Evolutionary conservation across 208 protist genomes (phyloP), one percentile per base, ranked within the genome.

Genomic region (Hexamita inflata): DNA sequence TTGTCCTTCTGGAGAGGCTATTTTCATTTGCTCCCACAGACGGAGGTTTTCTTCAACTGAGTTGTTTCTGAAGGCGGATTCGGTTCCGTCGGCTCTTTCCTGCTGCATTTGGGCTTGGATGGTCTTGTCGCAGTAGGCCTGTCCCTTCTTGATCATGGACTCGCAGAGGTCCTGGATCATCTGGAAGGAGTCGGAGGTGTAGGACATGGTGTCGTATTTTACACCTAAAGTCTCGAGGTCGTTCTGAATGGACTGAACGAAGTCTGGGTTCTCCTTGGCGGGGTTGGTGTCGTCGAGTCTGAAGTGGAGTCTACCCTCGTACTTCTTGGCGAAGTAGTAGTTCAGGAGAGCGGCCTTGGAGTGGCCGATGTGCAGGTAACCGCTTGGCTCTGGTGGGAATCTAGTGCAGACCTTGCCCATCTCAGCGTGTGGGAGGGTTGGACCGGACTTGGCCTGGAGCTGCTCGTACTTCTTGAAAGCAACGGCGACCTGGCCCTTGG

Each of bases 281-380:
- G 95, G 96, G 86, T 99, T 99, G 34, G 96, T 99, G 86, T 99
- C 96, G 86, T 99, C 96, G 75, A 99, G 98, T 29, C 95, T 88
- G 75, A 99, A 86, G 35, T 98, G 78, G 82, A 98, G 85, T 81
- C 93, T 94, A 58, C 95, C 95, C 41, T 94, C 84, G 81, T 95
- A 98, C 38, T 90, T 86, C 41, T 85, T 61, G 2, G 93, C 91
- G 41, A 96, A 94, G 84, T 95, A 92, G 60, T 92, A 85, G 81
- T 97, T 97, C 34, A 98, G 88, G 7, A 98, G 80, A 13, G 92
- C 93, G 41, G 95, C 95, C 82, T 98, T 98, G 13, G 92, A 89
- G 79, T 98, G 95, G 24, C 94, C 94, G 82, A 97, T 95, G 82
- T 97, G 93, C 24, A 97, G 82, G 79, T 92, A 96, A 7, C 93